Conservation (phyloP, 2,329 filamentous ascomycete species). For the Fusarium vanettenii region DNA sequence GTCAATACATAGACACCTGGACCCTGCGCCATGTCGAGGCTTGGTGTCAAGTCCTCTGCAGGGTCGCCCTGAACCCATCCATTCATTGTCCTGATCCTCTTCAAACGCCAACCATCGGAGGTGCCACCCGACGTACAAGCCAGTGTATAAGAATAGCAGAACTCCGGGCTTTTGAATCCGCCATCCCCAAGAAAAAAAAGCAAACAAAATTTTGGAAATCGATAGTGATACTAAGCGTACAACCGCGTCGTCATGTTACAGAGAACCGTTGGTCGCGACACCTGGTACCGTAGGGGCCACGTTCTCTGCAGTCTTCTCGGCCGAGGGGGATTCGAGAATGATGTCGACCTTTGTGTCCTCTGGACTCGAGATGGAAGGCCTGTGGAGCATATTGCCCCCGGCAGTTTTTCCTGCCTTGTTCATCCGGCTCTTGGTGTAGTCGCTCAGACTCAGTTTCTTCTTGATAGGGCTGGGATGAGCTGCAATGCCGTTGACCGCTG, state of each 20-base stretch:
- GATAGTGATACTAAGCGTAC: conserved; percentile 40
- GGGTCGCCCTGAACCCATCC: conserved; percentile 20
- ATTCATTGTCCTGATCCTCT: conserved; percentile 28
- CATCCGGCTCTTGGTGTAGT: conserved; percentile 71
- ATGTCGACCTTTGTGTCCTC: conserved; percentile 53
- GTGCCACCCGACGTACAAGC: conserved; percentile 39
- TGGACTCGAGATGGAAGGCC: conserved; percentile 49
- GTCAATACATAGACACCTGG: conserved; percentile 19
- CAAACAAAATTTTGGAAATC: conserved; percentile 31
- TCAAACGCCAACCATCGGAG: conserved; percentile 42
- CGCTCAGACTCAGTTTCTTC: conserved; percentile 75
- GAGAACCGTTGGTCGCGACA: conserved; percentile 44
- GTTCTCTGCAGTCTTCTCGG: conserved; percentile 45
- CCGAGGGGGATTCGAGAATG: conserved; percentile 45
- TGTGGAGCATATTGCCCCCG: conserved; percentile 44
- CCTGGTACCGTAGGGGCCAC: conserved; percentile 33
- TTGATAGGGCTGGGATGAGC: conserved; percentile 70
- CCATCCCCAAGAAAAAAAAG: conserved; percentile 31
- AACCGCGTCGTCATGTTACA: conserved; percentile 40
- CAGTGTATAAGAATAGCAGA: conserved; percentile 44
- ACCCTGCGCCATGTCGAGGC: conserved; percentile 22
- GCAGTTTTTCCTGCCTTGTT: conserved; percentile 60
- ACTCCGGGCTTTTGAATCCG: conserved; percentile 47
- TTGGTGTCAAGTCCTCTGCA: conserved; percentile 8
- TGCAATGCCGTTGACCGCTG: conserved; percentile 56